Percentiles rank a stretch among this genome's conserved stretches.
Conservation (phyloP, 225 moss, liverwort and hornwort genomes). For the Neckera pumila region DNA sequence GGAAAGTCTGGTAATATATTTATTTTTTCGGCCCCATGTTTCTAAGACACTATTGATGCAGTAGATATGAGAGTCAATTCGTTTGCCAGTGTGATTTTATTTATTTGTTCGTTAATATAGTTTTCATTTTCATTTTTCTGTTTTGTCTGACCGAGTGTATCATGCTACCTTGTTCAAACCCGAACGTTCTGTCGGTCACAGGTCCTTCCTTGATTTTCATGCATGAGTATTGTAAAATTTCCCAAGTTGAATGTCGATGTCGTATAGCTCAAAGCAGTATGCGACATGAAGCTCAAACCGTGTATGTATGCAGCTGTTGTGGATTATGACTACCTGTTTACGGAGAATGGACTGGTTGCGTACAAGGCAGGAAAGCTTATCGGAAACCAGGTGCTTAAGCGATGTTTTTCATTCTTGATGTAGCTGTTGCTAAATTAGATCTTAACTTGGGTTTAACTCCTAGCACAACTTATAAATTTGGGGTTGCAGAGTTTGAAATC, state of each 20-base stretch:
- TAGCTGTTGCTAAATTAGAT: not conserved
- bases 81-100: not conserved
- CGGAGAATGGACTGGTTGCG: constrained; percentile 92
- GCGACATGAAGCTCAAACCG: not conserved
- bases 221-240: not conserved
- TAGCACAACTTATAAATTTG: not conserved
- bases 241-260: not conserved
- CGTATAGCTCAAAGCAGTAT: not conserved
- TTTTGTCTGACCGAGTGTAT: not conserved
- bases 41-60: not conserved
- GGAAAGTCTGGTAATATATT: constrained; percentile 42
- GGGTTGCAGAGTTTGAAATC: constrained; percentile 67
- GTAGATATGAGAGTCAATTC: not conserved
- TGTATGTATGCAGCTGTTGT: constrained; percentile 30
- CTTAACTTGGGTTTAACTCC: not conserved
- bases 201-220: not conserved
- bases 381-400: constrained; percentile 55
- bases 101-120: no score
- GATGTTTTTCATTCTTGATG: not conserved
- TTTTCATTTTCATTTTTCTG: not conserved
- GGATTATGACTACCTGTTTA: constrained; percentile 87
- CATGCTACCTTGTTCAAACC: not conserved
- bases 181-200: not conserved
- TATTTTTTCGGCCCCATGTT: not conserved
- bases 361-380: constrained; percentile 57